Percentiles rank a stretch among this genome's conserved stretches.
Evolutionary conservation across 2,329 filamentous ascomycete genomes (phyloP).

Genomic region (Chrysoporthe cubensis): DNA sequence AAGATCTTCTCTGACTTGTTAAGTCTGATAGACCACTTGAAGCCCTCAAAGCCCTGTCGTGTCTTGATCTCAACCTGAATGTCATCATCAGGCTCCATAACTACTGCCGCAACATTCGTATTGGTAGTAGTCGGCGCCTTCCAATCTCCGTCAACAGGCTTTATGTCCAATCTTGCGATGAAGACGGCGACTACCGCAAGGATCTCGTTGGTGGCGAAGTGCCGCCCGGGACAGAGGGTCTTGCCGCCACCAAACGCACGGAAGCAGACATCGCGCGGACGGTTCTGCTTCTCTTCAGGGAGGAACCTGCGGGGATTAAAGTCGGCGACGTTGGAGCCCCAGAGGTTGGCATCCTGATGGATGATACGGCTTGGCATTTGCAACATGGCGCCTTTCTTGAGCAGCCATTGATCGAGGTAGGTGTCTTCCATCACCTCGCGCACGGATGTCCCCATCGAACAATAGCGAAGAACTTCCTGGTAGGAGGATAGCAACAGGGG

Average conservation of each 20-base stretch:
- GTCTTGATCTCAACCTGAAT: conserved; percentile 21
- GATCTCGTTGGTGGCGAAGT: conserved; percentile 37
- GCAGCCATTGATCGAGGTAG: conserved; percentile 33
- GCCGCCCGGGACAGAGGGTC: conserved; percentile 35
- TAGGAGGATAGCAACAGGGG: conserved; percentile 45
- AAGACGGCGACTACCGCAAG: conserved; percentile 34
- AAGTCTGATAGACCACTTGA: conserved; percentile 17
- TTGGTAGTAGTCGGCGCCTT: conserved; percentile 34
- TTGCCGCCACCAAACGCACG: conserved; percentile 36
- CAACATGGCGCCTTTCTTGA: conserved; percentile 37
- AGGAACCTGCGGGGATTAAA: conserved; percentile 35
- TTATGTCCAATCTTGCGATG: conserved; percentile 36
- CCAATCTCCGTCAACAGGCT: conserved; percentile 31
- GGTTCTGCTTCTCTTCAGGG: conserved; percentile 32
- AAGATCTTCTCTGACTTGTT: conserved; percentile 15
- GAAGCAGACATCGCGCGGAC: conserved; percentile 33
- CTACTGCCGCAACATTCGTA: conserved; percentile 36
- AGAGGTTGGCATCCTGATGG: conserved; percentile 33
- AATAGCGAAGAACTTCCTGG: conserved; percentile 46
- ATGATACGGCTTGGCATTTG: conserved; percentile 36
- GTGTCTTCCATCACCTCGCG: conserved; percentile 37
- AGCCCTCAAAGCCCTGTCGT: conserved; percentile 8
- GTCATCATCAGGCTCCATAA: conserved; percentile 35
- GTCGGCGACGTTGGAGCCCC: conserved; percentile 24
- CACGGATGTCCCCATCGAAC: conserved; percentile 42